Base-by-base conservation (phyloP, 345 rosid genomes). In the Toxicodendron radicans region DNA sequence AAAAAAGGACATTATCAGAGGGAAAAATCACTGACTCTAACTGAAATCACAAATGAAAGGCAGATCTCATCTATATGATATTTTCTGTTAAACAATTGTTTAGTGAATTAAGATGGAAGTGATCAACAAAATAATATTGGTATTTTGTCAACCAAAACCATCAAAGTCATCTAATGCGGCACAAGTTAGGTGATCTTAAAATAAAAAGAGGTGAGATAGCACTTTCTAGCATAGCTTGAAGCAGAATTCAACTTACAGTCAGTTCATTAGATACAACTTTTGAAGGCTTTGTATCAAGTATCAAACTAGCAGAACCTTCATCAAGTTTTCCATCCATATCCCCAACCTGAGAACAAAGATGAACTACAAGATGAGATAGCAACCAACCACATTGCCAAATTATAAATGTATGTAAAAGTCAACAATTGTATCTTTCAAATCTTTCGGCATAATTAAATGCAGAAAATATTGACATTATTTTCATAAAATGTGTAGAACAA, bases 181-280 rank as follows among this genome's bases (percentile, higher is more conserved):
- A 27, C 27, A 38, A 58, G 3, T 20, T 38, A 16, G n/a, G 41
- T 30, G 35, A 53, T 17, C 51, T 43, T 65, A 57, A 41, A 52
- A 69, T 23, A 45, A 51, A 20, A 9, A 49, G 62, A 24, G 27
- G 13, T 32, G 43, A 65, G 24, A 70, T 18, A 69, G 27, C 70
- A 54, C 33, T 73, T 61, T 21, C 7, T 32, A 57, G n/a, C 10
- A 59, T 41, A 57, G 46, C 38, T 67, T 46, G 17, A 16, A 38
- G 57, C 41, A 56, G 64, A 79, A n/a, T 57, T 66, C 74, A 76
- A 84, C 99, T 91, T 89, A 95, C 99, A 58, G 97, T 91, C 72
- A 91, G 84, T 84, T 95, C 99, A 81, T 78, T 88, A 2, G 98
- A 90, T 70, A 91, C 87, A 80, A 95, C 99, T 93, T 91, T 95